Evolutionary conservation across 768 basidiomycete species (phyloP), one percentile per base, ranked within the genome.

Genomic region (Crucibulum laeve): DNA sequence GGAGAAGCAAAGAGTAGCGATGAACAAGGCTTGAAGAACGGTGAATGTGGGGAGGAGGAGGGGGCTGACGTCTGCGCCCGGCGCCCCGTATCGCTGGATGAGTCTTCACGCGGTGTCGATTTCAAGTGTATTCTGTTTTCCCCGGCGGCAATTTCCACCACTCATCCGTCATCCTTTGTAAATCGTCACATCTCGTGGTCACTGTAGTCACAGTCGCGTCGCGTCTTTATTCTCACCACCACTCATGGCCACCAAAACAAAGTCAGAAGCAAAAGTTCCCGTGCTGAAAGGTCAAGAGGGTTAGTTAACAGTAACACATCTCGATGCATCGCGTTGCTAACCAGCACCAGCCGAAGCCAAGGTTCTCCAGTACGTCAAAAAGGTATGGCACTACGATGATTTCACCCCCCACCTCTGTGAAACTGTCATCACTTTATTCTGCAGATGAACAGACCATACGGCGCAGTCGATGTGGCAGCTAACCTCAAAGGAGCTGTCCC

Each of bases 401-500:
- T 15, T 43, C 30, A 32, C 19, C 11, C 28, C 44, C 44, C 40
- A 14, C 37, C 32, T 32, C 34, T 17, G 37, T 26, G 28, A 37
- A 25, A 48, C 38, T 25, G 40, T 41, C 46, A 23, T 19, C 35
- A 26, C 35, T 8, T 18, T 13, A 17, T 36, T n/a, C n/a, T n/a
- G 25, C 54, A 92, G 89, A 89, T 91, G 80, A 95, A 95, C 62
- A 77, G 91, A n/a, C 91, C 91, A 4, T 94, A 84, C 55, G 91
- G 91, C 5, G 91, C 90, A 47, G 91, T 93, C 25, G 92, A 96
- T 59, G 83, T 95, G 4, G 77, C 87, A 13, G 89, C 91, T 7
- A 96, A 96, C 63, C 67, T 96, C 23, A 94, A 94, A 62, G 89
- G 89, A 40, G 84, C 84, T 7, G 83, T 95, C 4, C 82, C 89